Percentiles rank a stretch among this genome's conserved stretches.
Evolutionary conservation across 1,139 yeast genomes (phyloP).

Genomic region (Sugiyamaella japonica): DNA sequence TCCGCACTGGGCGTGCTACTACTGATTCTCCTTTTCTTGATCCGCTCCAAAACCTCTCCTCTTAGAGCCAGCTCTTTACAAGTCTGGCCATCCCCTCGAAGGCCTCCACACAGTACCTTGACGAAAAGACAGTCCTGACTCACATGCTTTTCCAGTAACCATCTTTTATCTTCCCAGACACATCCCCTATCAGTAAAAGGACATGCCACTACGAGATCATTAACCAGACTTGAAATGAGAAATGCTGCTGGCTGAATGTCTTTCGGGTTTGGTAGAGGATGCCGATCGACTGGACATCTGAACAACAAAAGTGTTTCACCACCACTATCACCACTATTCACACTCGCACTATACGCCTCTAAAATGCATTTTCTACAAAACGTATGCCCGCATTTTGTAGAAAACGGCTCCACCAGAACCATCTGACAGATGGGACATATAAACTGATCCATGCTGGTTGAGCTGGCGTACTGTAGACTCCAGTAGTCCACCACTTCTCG

Average conservation of each 20-base stretch:
- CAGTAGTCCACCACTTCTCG: conserved; percentile 28
- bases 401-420: conserved; percentile 38
- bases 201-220: conserved; percentile 60
- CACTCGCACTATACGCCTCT: conserved; percentile 20
- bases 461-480: conserved; percentile 38
- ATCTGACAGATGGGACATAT: conserved; percentile 41
- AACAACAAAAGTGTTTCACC: conserved; percentile 22
- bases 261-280: conserved; percentile 42
- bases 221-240: conserved; percentile 58
- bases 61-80: conserved; percentile 29
- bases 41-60: conserved; percentile 18
- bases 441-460: conserved; percentile 46
- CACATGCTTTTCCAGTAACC: conserved; percentile 60
- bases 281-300: conserved; percentile 65
- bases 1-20: not conserved
- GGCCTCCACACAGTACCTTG: conserved; percentile 45
- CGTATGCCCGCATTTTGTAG: conserved; percentile 43
- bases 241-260: conserved; percentile 64
- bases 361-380: conserved; percentile 37
- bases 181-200: conserved; percentile 58
- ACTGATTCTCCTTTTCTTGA: not conserved
- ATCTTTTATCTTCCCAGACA: conserved; percentile 56
- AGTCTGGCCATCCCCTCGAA: conserved; percentile 9
- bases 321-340: conserved; percentile 15
- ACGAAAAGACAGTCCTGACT: conserved; percentile 53